Base-by-base conservation (phyloP, 768 basidiomycete genomes). In the Podaxis mareebaensis region DNA sequence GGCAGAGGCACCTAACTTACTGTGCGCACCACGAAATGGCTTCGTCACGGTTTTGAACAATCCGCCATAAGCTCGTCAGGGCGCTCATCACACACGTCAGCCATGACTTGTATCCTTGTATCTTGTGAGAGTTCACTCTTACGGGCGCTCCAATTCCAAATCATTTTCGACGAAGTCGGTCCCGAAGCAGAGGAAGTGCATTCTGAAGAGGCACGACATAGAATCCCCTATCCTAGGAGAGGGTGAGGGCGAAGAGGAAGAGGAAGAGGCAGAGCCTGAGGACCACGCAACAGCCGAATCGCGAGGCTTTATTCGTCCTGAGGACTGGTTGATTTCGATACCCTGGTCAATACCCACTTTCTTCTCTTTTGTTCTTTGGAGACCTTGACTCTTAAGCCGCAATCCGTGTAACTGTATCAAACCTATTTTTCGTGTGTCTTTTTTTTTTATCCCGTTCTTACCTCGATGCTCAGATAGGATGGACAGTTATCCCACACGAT, bases 11-110 rank as follows among this genome's bases (percentile, higher is more conserved):
- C 79, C 91, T 6, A 93, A 92, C 70, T 74, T 93, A 53, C 71
- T 92, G 57, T 86, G 91, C 22, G 88, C 91, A 3, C 90, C 90
- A 2, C 85, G 89, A 70, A 91, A 90, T 64, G 89, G 92, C 70
- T 89, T 92, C 74, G 85, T 83, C 11, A 81, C 89, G 74, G 89
- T 92, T 68, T 79, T 93, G 64, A 83, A 88, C 60, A 92, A 67
- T 85, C 89, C 26, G 26, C 17, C 88, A 92, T 69, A 86, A 87
- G 65, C 81, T 92, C n/a, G 87, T 88, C 66, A 88, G 91, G 73
- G 81, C 85, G 3, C 80, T 92, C 55, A 90, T 92, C 61, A 87
- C 86, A 22, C 90, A 92, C 69, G 91, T 92, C 68, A 65, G 90
- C 67, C 26, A 4, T 26, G 20, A n/a, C 57, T 51, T 13, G 33